A percentile compares a stretch with the other conserved stretches of the same genome.
phyloP scores from a whole-genome alignment of 768 basidiomycete genomes.

The Rhodosporidiobolus sp. region DNA sequence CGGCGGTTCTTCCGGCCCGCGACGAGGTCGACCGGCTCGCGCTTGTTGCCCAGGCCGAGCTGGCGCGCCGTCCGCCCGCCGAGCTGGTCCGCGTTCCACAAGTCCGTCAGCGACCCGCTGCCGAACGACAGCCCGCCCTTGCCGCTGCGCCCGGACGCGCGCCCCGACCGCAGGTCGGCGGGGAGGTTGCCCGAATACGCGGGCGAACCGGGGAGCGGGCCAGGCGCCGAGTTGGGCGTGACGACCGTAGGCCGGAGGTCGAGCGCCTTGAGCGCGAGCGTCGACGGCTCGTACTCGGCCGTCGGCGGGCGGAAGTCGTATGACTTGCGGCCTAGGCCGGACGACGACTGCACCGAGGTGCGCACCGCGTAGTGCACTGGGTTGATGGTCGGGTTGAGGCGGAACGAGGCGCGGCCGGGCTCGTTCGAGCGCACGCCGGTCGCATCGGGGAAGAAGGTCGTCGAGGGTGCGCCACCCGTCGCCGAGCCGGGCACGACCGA shows the following conservation, averaged over 20 bases:
- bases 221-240: background rate
- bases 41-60: background rate
- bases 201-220: constrained; percentile 16
- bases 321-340: background rate
- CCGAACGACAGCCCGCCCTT: background rate
- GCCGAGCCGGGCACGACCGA: constrained; percentile 6
- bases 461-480: background rate
- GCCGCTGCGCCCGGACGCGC: background rate
- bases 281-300: constrained; percentile 32
- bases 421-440: constrained; percentile 22
- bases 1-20: background rate
- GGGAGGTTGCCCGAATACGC: constrained; percentile 25
- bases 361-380: constrained; percentile 3
- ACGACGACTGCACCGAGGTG: background rate
- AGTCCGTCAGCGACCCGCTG: background rate
- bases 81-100: background rate
- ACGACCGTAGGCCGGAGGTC: constrained; percentile 16
- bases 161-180: background rate
- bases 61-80: background rate
- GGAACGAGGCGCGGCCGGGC: constrained; percentile 35
- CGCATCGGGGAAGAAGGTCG: constrained; percentile 40
- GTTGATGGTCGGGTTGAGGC: constrained; percentile 23
- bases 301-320: constrained; percentile 20
- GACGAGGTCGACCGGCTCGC: constrained; percentile 5
- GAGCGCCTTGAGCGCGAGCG: constrained; percentile 19